phyloP scores from a whole-genome alignment of 148 eudicot genomes.

The Hydrangea macrophylla region DNA sequence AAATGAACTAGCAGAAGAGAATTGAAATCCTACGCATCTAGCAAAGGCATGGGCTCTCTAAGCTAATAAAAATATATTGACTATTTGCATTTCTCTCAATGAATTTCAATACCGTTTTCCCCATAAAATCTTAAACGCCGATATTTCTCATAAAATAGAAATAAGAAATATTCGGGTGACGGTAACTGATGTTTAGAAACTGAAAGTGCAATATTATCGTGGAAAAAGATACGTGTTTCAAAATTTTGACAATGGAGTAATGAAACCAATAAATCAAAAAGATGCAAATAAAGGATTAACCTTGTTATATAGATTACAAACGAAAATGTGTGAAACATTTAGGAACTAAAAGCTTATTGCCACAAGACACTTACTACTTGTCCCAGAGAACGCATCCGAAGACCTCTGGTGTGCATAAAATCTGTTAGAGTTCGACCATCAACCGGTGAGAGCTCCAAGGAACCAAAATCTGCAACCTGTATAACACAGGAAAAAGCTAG shows the following conservation, averaged over 20 bases:
- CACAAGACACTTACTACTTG: conserved; percentile 64
- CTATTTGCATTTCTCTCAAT: not conserved
- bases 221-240: not conserved
- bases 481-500: conserved; percentile 12
- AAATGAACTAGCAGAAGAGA: not conserved
- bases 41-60: not conserved
- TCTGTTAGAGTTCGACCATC: conserved; percentile 98
- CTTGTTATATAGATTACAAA: not conserved
- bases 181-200: not conserved
- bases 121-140: not conserved
- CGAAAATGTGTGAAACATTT: not conserved
- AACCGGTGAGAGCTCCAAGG: conserved; percentile 97
- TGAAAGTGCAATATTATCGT: not conserved
- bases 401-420: conserved; percentile 99
- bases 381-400: conserved; percentile 96
- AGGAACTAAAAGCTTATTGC: conserved; percentile 7
- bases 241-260: not conserved
- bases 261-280: not conserved
- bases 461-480: conserved; percentile 99
- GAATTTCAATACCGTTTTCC: not conserved
- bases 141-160: not conserved
- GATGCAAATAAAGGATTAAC: not conserved
- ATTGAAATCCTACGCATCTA: not conserved
- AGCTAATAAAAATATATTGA: not conserved
- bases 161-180: not conserved